Base-by-base conservation (phyloP, 805 yeast genomes). In the Barnettozyma sucrosica region DNA sequence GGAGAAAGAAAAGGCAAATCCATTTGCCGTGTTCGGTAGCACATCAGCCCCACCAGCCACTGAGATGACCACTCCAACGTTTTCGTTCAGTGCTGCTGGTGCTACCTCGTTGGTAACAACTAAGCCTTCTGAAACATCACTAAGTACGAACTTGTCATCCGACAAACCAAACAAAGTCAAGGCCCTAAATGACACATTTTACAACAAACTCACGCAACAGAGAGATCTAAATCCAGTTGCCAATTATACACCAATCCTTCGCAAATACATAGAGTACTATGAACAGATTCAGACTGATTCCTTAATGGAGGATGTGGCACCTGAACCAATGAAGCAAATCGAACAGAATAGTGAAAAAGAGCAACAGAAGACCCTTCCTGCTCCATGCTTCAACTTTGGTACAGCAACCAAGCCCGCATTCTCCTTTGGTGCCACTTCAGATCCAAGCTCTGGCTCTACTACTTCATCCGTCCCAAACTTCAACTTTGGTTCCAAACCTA, bases 121-220 rank as follows among this genome's bases (percentile, higher is more conserved):
- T 9, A 48, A 41, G 23, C 21, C 43, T 24, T 21, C 43, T 16
- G 40, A 41, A 14, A 24, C 42, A 14, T 40, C 53, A 36, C 21
- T 45, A 16, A 32, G 57, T 7, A 45, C 53, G 6, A 53, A 56
- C 23, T 23, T 45, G n/a, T 49, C 54, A 10, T 34, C 37, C 8
- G 75, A 70, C 16, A 72, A 66, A 49, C 66, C 74, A 23, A 71
- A 71, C 14, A 79, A 79, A 58, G 58, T 81, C 34, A 79, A 75
- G 55, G 90, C 95, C 1, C 68, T 87, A 58, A 85, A 85, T 61
- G 72, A 74, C 9, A 78, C 73, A 46, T 81, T 87, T 55, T 64
- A 73, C 26, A 70, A 70, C 14, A 70, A 80, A 26, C 60, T 87
- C 28, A 66, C 66, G 36, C 62, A 67, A 23, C 64, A 73, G 10